Percentiles rank a stretch among this genome's conserved stretches.
These are phyloP conservation scores for Papiliotrema nemorosa DNA, from an alignment of 1,284 basidiomycete species.

Conservation along the genomic window DNA sequence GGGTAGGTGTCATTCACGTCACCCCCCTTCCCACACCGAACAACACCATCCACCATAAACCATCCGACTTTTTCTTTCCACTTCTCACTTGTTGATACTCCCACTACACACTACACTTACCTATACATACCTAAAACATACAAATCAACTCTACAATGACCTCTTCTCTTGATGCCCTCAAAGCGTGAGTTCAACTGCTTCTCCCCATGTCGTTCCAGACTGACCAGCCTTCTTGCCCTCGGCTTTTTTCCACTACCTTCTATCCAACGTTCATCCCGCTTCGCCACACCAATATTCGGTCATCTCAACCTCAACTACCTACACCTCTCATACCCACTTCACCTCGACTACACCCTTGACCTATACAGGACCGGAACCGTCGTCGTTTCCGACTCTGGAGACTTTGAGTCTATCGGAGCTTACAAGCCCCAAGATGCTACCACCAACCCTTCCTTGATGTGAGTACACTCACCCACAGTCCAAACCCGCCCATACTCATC, in stretches of 20 bases:
- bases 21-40: too few species aligned
- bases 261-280: background rate
- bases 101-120: background rate
- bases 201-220: background rate
- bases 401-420: conserved; percentile 64
- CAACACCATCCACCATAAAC: background rate
- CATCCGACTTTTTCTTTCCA: background rate
- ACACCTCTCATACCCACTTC: background rate
- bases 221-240: conserved; percentile 5
- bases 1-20: too few species aligned
- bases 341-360: background rate
- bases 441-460: conserved; percentile 81
- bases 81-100: background rate
- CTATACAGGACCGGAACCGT: conserved; percentile 69
- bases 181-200: conserved; percentile 22
- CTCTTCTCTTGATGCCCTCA: conserved; percentile 69
- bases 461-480: conserved; percentile 10
- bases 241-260: background rate
- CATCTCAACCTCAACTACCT: background rate
- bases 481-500: background rate
- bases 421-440: conserved; percentile 95
- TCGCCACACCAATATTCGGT: background rate
- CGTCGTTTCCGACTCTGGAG: conserved; percentile 89
- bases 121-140: background rate
- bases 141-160: conserved; percentile 66